Evolutionary conservation across 2,329 filamentous ascomycete species (phyloP), one percentile per base, ranked within the genome.

Genomic region (Aspergillus awamori): DNA sequence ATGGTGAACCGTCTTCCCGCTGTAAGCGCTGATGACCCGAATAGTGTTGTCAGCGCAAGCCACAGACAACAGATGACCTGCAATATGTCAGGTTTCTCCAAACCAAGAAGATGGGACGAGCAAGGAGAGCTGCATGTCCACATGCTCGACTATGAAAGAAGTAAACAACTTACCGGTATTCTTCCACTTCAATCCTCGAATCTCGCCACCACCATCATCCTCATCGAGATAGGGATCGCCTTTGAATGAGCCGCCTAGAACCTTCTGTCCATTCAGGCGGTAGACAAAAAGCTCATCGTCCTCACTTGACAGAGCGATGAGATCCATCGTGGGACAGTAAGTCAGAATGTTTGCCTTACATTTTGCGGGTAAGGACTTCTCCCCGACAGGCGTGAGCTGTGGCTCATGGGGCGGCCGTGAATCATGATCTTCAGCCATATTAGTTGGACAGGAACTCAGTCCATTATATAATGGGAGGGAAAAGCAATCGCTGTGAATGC

Each of bases 241-340:
- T 54, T 72, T 72, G 66, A 78, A 75, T 62, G 78, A 70, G 52
- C 71, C 69, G 65, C 83, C 83, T 70, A 89, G 89, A 2, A 88
- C 87, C 53, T 82, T 76, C 69, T 97, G 92, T 1, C 89, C 89
- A 63, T 90, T 91, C 15, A 93, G 84, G 53, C 94, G 86, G 76
- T 90, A 93, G 47, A 97, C 87, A 66, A 89, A 84, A 17, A 97
- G 80, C 53, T 87, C 87, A 53, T 87, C 87, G 62, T 87, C 85
- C 15, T 84, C 82, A n/a, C 84, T 86, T 13, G 89, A 88, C 11
- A 92, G 81, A 11, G 90, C 90, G 11, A 93, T 83, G 49, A 98
- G 83, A 77, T 97, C 92, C 80, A 96, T 91, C 8, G 88, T 89
- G 15, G 93, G 92, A 76, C 92, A 96, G 76, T 90, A 92, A 26